A percentile compares a stretch with the other conserved stretches of the same genome.
These are phyloP conservation scores for Fragilaria crotonensis DNA, from an alignment of 108 stramenopile species.

Conservation along the genomic window DNA sequence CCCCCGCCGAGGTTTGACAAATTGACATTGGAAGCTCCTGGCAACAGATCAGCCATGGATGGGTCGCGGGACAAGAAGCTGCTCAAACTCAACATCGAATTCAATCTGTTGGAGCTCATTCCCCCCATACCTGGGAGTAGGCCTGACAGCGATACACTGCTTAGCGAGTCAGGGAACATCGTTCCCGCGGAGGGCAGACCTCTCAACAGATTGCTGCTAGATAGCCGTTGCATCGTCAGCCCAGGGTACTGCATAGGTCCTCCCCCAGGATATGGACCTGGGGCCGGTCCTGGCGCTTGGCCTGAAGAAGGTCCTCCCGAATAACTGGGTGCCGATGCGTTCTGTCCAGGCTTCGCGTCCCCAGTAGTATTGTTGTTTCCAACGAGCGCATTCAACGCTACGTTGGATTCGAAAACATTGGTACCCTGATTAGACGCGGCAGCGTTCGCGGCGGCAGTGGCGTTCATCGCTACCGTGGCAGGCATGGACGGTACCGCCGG, in stretches of 20 bases:
- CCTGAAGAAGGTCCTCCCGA: background rate
- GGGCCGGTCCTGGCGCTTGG: background rate
- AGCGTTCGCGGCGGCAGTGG: slow-evolving; percentile 9
- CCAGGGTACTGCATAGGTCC: background rate
- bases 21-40: background rate
- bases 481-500: background rate
- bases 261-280: background rate
- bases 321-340: slow-evolving; percentile 1
- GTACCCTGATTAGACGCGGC: slow-evolving; percentile 17
- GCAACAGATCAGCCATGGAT: slow-evolving; percentile 36
- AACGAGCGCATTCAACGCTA: slow-evolving; percentile 36
- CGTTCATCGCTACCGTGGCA: slow-evolving; percentile 1
- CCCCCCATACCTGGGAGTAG: slow-evolving; percentile 27
- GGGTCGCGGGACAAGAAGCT: slow-evolving; percentile 40
- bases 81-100: slow-evolving; percentile 45
- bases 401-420: slow-evolving; percentile 43
- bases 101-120: slow-evolving; percentile 33
- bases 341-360: slow-evolving; percentile 5
- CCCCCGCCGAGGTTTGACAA: background rate
- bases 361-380: slow-evolving; percentile 18
- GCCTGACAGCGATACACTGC: slow-evolving; percentile 35
- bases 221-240: background rate
- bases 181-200: slow-evolving; percentile 29
- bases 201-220: slow-evolving; percentile 14
- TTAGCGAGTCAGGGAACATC: slow-evolving; percentile 32